phyloP scores from a whole-genome alignment of 768 basidiomycete genomes.

The Pleurotus citrinopileatus region DNA sequence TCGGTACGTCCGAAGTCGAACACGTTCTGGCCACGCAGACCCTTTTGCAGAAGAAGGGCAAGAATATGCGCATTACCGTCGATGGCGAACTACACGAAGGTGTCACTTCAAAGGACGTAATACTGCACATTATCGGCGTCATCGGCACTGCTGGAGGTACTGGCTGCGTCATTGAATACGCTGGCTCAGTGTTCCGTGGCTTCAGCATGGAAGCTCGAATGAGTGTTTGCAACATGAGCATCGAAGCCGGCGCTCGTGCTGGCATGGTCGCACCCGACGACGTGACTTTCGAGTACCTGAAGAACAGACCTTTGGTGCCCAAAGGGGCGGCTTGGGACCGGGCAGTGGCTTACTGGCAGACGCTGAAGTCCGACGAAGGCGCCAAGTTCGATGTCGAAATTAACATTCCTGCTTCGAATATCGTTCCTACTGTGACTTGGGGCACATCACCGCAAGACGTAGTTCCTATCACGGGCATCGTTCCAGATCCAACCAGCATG shows the following conservation, averaged over 20 bases:
- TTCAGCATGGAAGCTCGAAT: conserved; percentile 91
- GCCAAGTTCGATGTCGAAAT: conserved; percentile 85
- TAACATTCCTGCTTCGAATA: conserved; percentile 77
- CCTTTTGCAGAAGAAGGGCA: conserved; percentile 80
- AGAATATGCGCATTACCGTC: conserved; percentile 91
- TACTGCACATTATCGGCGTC: conserved; percentile 85
- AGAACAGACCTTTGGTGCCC: conserved; percentile 76
- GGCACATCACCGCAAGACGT: conserved; percentile 91
- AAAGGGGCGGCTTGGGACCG: conserved; percentile 83
- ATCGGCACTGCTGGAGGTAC: conserved; percentile 95
- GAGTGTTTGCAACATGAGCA: conserved; percentile 95
- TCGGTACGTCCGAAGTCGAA: conserved; percentile 92
- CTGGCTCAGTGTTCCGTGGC: conserved; percentile 81
- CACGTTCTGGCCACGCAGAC: conserved; percentile 94
- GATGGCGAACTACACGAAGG: conserved; percentile 80
- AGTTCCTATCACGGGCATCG: conserved; percentile 74
- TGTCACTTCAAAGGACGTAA: conserved; percentile 87
- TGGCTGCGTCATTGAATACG: conserved; percentile 88
- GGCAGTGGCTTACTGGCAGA: conserved; percentile 84
- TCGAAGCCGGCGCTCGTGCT: conserved; percentile 89
- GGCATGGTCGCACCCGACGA: conserved; percentile 94
- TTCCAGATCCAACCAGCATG: conserved; percentile 73
- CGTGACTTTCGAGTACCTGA: conserved; percentile 81
- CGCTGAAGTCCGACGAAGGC: conserved; percentile 74
- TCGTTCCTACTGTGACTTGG: conserved; percentile 90